Evolutionary conservation across 2,329 filamentous ascomycete species (phyloP), one percentile per base, ranked within the genome.

Genomic region (Apiospora pterosperma): DNA sequence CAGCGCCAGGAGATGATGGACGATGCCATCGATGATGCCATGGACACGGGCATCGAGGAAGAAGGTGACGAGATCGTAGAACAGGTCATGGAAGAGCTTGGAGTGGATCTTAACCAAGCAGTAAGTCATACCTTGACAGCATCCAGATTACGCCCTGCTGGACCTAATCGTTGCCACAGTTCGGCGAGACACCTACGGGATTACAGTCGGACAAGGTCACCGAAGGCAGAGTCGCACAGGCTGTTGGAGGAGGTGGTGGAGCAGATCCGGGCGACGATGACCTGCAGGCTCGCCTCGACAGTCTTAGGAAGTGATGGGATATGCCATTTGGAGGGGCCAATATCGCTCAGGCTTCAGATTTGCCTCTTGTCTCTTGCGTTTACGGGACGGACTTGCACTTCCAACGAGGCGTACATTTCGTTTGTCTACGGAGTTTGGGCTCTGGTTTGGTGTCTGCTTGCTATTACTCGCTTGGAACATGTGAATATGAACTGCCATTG

Each of bases 1-100:
- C 93, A 98, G 80, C 88, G 96, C 69, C 94, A 98, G 77, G 96
- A 98, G 79, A 97, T 99, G 92, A 98, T 99, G 96, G 95, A 98
- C 75, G 96, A 98, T 78, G 95, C 93, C 23, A 96, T 99, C 66
- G 96, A 99, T 76, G 96, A 99, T 76, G 94, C 95, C 61, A 97
- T 96, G 72, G 96, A 96, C 28, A 83, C 97, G 41, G 88, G 87
- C 19, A 89, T 97, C 67, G 96, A 99, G 74, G 96, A 97, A 72
- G 96, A 98, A 77, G 92, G 94, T 38, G 96, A 99, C 71, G 96
- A 99, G 76, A 92, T 98, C 14, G 93, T 99, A 38, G 96, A 97
- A 73, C 93, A 97, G 79, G 92, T 99, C 5, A 79, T 99, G 73
- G 96, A 98, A 75, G 96, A 98, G 80, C 97, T 99, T 76, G 96